Evolutionary conservation across 225 moss, liverwort and hornwort species (phyloP).

Genomic region (Climacium dendroides): DNA sequence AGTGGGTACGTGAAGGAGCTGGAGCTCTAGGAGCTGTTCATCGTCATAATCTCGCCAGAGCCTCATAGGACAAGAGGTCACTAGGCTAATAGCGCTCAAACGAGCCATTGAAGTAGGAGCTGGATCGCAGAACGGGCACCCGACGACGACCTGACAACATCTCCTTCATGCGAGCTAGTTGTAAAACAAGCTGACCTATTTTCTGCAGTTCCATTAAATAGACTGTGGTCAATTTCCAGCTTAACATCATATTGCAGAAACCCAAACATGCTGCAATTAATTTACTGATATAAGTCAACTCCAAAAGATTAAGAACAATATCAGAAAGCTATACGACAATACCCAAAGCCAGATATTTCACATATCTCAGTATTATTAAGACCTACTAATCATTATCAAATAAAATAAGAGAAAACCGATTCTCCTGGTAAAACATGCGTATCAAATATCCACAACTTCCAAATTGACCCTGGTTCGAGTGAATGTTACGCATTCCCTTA

Average conservation of each 20-base stretch:
- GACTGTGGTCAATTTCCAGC: background rate
- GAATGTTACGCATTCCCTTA: background rate
- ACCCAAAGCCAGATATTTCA: background rate
- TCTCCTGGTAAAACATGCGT: background rate
- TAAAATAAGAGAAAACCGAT: background rate
- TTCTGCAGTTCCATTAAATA: conserved; percentile 40
- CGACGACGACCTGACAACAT: conserved; percentile 81
- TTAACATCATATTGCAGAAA: background rate
- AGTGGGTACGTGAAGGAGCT: background rate
- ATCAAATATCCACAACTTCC: background rate
- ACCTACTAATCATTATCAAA: background rate
- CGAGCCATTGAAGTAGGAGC: conserved; percentile 14
- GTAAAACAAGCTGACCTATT: conserved; percentile 81
- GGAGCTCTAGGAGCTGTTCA: conserved; percentile 1
- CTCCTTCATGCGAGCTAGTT: conserved; percentile 87
- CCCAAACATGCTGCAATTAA: background rate
- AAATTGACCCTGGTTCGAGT: background rate
- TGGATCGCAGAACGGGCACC: conserved; percentile 68
- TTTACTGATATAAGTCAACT: background rate
- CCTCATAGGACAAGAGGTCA: background rate
- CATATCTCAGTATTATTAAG: background rate
- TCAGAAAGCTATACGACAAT: background rate
- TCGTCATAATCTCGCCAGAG: conserved; percentile 7
- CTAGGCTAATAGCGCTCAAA: conserved; percentile 14
- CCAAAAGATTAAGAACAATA: background rate